These are phyloP conservation scores for Aristolochia contorta DNA, from an alignment of 164 flowering plant species.

Conservation along the genomic window DNA sequence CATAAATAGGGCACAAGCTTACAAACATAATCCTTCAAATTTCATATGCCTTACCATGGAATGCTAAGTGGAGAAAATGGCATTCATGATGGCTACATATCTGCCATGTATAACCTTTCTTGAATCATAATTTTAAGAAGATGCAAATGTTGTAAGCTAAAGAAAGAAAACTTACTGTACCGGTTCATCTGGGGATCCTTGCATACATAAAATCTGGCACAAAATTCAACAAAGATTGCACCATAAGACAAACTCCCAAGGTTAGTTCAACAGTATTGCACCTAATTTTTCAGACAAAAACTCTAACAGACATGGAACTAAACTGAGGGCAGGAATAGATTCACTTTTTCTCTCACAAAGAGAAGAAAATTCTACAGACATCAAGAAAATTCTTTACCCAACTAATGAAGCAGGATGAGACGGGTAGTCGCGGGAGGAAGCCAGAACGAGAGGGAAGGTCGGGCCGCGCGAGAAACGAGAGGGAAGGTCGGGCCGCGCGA, in stretches of 20 bases:
- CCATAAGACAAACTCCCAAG: background rate
- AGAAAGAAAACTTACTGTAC: constrained; percentile 66
- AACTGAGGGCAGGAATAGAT: no score
- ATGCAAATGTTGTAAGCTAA: constrained; percentile 6
- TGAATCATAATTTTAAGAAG: constrained; percentile 3
- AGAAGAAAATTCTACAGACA: no score
- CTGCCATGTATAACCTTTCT: constrained; percentile 32
- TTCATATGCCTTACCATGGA: constrained; percentile 55
- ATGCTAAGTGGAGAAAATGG: constrained; percentile 95
- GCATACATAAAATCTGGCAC: constrained; percentile 88
- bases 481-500: no score
- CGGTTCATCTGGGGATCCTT: constrained; percentile 97
- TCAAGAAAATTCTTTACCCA: no score
- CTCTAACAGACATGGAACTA: no score
- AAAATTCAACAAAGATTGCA: no score
- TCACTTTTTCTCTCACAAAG: no score
- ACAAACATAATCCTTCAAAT: background rate
- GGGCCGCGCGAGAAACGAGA: no score
- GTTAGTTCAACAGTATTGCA: background rate
- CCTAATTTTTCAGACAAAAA: background rate
- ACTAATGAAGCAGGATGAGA: no score
- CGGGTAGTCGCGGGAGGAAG: no score
- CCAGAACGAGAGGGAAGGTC: no score
- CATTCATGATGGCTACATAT: constrained; percentile 96
- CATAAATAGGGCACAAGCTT: background rate